Percentiles rank a stretch among this genome's conserved stretches.
Conservation (phyloP, 768 basidiomycete species). For the Phlebiopsis flavidoalba region DNA sequence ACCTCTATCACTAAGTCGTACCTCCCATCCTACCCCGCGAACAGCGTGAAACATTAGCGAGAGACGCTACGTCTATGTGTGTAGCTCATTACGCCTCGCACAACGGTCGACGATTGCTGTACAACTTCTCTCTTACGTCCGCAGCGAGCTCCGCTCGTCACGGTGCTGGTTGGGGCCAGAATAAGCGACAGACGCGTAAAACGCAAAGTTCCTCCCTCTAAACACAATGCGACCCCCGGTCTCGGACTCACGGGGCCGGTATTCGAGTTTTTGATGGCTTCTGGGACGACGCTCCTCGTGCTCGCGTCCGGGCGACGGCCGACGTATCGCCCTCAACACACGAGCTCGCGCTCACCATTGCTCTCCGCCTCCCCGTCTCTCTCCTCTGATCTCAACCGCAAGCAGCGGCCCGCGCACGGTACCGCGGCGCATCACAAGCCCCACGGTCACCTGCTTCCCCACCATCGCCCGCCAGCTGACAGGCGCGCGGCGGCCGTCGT, state of each 20-base stretch:
- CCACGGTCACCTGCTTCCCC: not conserved
- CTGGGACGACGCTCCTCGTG: slow-evolving; percentile 6
- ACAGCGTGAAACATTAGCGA: slow-evolving; percentile 61
- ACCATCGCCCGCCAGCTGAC: slow-evolving; percentile 3
- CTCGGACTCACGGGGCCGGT: no score
- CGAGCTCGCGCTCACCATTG: not conserved
- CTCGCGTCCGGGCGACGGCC: slow-evolving; percentile 1
- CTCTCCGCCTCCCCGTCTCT: not conserved
- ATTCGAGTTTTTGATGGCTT: not conserved
- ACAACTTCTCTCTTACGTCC: not conserved
- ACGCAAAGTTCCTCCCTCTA: slow-evolving; percentile 24
- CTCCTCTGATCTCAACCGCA: slow-evolving; percentile 2
- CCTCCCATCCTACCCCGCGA: slow-evolving; percentile 62
- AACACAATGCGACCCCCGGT: not conserved
- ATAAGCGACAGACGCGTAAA: slow-evolving; percentile 32
- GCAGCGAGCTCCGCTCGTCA: slow-evolving; percentile 25
- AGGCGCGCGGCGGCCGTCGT: slow-evolving; percentile 21
- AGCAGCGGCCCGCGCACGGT: slow-evolving; percentile 7
- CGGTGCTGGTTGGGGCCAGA: slow-evolving; percentile 34
- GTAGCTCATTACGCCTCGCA: slow-evolving; percentile 24
- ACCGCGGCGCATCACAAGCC: not conserved
- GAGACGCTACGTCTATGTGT: slow-evolving; percentile 59
- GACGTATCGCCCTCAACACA: not conserved
- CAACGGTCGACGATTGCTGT: not conserved
- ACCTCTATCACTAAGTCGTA: slow-evolving; percentile 65